These are phyloP conservation scores for Kockovaella imperatae DNA, from an alignment of 768 basidiomycete genomes.

Conservation along the genomic window DNA sequence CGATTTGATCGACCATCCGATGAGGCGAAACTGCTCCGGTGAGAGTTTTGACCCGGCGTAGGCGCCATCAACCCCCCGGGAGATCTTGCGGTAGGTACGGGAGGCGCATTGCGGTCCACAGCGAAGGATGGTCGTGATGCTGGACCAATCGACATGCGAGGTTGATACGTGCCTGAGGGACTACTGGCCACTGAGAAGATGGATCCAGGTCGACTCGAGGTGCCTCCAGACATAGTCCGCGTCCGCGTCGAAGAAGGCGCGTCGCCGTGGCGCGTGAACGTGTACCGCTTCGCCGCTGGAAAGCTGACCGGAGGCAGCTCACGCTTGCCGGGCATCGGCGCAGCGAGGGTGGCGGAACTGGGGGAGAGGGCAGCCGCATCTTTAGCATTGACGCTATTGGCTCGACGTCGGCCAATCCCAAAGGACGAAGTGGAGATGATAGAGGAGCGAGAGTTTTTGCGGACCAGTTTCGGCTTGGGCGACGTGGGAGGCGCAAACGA, in stretches of 20 bases:
- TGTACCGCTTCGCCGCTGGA: slow-evolving; percentile 41
- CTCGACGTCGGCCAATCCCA: slow-evolving; percentile 21
- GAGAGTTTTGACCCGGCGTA: background rate
- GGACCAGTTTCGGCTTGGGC: slow-evolving; percentile 9
- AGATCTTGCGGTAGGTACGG: background rate
- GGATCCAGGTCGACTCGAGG: slow-evolving; percentile 37
- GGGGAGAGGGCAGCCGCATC: background rate
- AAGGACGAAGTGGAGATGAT: slow-evolving; percentile 23
- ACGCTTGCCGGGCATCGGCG: slow-evolving; percentile 23
- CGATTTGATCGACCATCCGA: slow-evolving; percentile 17
- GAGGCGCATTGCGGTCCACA: no score
- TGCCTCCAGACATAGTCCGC: slow-evolving; percentile 30
- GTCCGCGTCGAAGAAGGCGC: slow-evolving; percentile 5
- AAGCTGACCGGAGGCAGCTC: slow-evolving; percentile 35
- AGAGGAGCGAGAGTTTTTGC: slow-evolving; percentile 28
- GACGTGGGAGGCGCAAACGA: no score
- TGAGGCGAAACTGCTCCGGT: slow-evolving; percentile 19
- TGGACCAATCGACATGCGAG: no score
- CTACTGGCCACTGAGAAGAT: slow-evolving; percentile 35
- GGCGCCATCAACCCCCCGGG: background rate
- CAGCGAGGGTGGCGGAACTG: slow-evolving; percentile 8
- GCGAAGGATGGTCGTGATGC: no score
- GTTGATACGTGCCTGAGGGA: no score
- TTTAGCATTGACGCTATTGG: slow-evolving; percentile 14
- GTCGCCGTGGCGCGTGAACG: slow-evolving; percentile 33